Evolutionary conservation across 2,329 filamentous ascomycete species (phyloP).

Genomic region (Aspergillus brasiliensis): DNA sequence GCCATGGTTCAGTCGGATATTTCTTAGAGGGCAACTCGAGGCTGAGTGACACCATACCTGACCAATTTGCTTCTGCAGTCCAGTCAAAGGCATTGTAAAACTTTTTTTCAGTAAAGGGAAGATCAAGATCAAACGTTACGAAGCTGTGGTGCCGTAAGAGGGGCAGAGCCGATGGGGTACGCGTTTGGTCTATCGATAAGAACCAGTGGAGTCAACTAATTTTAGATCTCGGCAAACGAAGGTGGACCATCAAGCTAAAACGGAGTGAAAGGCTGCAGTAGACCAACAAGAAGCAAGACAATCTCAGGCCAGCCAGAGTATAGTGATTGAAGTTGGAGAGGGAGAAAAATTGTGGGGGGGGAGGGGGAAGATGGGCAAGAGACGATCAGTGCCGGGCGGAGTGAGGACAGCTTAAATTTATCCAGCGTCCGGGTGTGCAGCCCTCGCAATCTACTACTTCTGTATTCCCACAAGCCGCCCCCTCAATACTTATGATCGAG

Average conservation of each 20-base stretch:
- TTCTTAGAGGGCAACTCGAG: background rate
- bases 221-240: background rate
- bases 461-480: too few relatives aligned
- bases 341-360: too few relatives aligned
- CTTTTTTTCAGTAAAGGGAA: background rate
- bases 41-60: constrained; percentile 29
- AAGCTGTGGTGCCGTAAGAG: background rate
- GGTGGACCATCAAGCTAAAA: background rate
- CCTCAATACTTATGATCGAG: too few relatives aligned
- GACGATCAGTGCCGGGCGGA: background rate
- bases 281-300: background rate
- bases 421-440: background rate
- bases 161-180: background rate
- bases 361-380: background rate
- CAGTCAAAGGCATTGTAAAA: constrained; percentile 21
- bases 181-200: background rate
- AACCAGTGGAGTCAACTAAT: constrained; percentile 1
- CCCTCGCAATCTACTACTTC: background rate
- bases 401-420: background rate
- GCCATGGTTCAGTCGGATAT: background rate
- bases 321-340: background rate
- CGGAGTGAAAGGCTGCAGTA: background rate
- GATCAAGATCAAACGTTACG: too few relatives aligned
- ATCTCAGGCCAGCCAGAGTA: background rate
- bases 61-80: constrained; percentile 36